Base-by-base conservation (phyloP, 345 rosid species). In the Lepidium didymum region DNA sequence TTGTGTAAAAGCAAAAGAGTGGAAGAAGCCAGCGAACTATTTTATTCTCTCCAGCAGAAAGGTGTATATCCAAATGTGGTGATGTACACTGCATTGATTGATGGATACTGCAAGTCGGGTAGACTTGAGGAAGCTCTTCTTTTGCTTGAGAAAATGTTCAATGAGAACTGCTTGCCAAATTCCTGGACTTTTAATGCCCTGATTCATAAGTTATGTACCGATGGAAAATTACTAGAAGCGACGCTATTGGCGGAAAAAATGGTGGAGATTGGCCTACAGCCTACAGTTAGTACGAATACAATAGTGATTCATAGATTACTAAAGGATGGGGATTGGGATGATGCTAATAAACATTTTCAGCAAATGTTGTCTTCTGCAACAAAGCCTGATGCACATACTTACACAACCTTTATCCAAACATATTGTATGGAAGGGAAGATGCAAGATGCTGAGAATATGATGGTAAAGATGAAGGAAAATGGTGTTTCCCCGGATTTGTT, bases 11-110 rank as follows among this genome's bases (percentile, higher is more conserved):
- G 73, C 35, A 82, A 77, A 75, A 82, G 82, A 73, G 62, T 92
- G 36, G 86, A 81, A 38, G 96, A 92, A 82, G 98, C 96, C 42
- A 54, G 64, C 67, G 49, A 11, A 34, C 21, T 92, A 37, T 87
- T 92, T 61, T 84, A 84, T 79, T 85, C 93, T 74, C 88, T 92
- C 46, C 77, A 85, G 75, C 84, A 73, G 55, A 82, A 84, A 81
- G 89, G 91, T 43, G 68, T 90, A 40, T 73, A 72, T 42, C 83
- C 87, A 46, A 86, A 88, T 78, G 96, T 85, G 70, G 86, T 92
- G 50, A 86, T 92, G 43, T 90, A 81, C 81, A 87, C 98, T 42
- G 79, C 95, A 56, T 51, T 92, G 77, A 87, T 92, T 75, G 95
- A 92, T 81, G 94, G 94, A 13, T 85, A 76, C 68, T 87, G 98